Base-by-base conservation (phyloP, 2,329 filamentous ascomycete species). In the Aulographum hederae region DNA sequence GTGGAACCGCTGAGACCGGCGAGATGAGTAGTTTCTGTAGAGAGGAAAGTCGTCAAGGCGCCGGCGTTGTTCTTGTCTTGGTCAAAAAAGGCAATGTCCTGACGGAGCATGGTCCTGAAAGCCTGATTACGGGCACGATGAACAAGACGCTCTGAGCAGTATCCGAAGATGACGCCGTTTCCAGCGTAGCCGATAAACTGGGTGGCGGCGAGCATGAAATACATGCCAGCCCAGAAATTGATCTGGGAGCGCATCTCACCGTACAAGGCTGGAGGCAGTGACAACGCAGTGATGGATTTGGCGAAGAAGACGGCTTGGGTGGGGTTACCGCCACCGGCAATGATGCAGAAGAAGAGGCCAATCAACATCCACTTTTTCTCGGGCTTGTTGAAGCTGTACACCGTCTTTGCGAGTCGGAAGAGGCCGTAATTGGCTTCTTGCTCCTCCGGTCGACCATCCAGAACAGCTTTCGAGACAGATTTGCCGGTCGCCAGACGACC, bases 31-130 rank as follows among this genome's bases (percentile, higher is more conserved):
- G 85, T 85, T 53, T 93, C 79, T 0, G 81, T 91, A 2, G 80
- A 85, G 10, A 94, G 60, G 56, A 92, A 89, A 0, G 78, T 81
- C 0, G 84, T 93, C 43, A 98, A 60, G 1, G 84, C 78, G 40
- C 89, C 89, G 5, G 82, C 75, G 5, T 78, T 84, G 50, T 95
- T 92, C 51, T 89, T 78, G 39, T 91, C 80, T 28, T 65, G 66
- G 51, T 95, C 89, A 43, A 94, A 98, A 53, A 85, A 95, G 18
- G 73, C 62, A 36, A 95, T 85, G 39, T 95, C 89, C 53, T 95
- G 86, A 40, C 85, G 78, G 32, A 95, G 69, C 60, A 95, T 82
- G 16, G 76, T 66, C 19, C 85, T 68, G 61, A 98, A 94, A 5
- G 84, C 78, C 35, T 63, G 64, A 51, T 89, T 73, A 43, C 89